Percentiles rank a stretch among this genome's conserved stretches.
Evolutionary conservation across 2,329 filamentous ascomycete species (phyloP).

Genomic region (Ceratocystis cacaofunesta): DNA sequence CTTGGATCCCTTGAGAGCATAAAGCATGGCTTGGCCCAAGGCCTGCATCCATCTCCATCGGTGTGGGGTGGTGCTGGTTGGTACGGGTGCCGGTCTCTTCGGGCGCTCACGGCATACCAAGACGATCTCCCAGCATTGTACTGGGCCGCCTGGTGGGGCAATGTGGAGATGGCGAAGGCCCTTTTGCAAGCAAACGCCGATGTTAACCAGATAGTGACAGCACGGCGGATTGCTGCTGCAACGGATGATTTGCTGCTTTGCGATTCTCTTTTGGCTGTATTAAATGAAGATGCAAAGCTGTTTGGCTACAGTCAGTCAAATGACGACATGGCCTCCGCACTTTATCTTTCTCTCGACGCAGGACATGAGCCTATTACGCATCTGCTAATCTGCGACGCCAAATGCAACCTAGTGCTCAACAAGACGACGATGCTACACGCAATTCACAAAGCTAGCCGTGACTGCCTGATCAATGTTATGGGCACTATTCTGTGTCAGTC

Average conservation of each 20-base stretch:
- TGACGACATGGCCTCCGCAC: conserved; percentile 1
- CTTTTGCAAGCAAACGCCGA: conserved; percentile 7
- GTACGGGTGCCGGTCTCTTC: conserved; percentile 11
- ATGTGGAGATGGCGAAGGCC: neutral
- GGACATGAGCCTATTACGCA: conserved; percentile 3
- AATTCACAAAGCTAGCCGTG: conserved; percentile 10
- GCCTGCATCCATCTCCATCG: neutral
- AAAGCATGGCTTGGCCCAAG: neutral
- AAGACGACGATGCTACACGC: conserved; percentile 2
- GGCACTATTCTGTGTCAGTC: neutral
- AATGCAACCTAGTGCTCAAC: conserved; percentile 7
- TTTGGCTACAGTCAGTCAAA: neutral
- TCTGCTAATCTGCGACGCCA: neutral
- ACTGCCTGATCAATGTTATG: neutral
- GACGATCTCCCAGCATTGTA: conserved; percentile 12
- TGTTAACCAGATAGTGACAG: neutral
- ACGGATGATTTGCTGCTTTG: neutral
- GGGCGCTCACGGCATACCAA: neutral
- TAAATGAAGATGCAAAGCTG: conserved; percentile 10
- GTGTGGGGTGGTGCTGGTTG: neutral
- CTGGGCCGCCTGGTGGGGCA: conserved; percentile 12
- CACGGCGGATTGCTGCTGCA: neutral
- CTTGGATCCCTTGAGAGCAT: conserved; percentile 7
- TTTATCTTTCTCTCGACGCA: conserved; percentile 13
- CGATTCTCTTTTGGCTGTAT: neutral